A percentile compares a stretch with the other conserved stretches of the same genome.
phyloP scores from a whole-genome alignment of 805 yeast genomes.

The Pichia cephalocereana region DNA sequence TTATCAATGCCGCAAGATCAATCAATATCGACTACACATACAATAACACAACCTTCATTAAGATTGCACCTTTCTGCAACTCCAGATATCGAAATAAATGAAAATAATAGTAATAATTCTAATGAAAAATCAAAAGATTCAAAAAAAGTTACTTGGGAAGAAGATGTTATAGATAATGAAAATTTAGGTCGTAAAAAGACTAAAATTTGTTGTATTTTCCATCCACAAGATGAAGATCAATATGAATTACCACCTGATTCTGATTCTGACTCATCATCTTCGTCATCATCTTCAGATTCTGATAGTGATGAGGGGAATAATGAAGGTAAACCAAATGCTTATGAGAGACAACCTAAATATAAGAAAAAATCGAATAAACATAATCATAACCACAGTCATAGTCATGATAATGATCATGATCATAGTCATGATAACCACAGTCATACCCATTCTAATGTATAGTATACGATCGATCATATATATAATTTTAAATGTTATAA shows the following conservation, averaged over 20 bases:
- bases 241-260: conserved; percentile 19
- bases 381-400: conserved; percentile 7
- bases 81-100: not conserved
- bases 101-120: not conserved
- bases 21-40: too few species aligned
- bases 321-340: conserved; percentile 53
- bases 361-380: conserved; percentile 12
- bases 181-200: conserved; percentile 80
- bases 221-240: conserved; percentile 57
- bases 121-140: conserved; percentile 12
- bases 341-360: conserved; percentile 77
- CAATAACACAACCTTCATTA: not conserved
- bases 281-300: conserved; percentile 11
- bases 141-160: conserved; percentile 71
- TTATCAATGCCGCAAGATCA: not conserved
- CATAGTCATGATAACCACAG: not conserved
- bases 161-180: conserved; percentile 86
- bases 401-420: not conserved
- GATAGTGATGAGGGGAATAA: not conserved
- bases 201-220: conserved; percentile 80
- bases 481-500: too few species aligned
- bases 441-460: not conserved
- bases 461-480: too few species aligned
- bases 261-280: not conserved
- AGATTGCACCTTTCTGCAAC: not conserved